Base-by-base conservation (phyloP, 441 rosid species). In the Pelargonium citronellum region DNA sequence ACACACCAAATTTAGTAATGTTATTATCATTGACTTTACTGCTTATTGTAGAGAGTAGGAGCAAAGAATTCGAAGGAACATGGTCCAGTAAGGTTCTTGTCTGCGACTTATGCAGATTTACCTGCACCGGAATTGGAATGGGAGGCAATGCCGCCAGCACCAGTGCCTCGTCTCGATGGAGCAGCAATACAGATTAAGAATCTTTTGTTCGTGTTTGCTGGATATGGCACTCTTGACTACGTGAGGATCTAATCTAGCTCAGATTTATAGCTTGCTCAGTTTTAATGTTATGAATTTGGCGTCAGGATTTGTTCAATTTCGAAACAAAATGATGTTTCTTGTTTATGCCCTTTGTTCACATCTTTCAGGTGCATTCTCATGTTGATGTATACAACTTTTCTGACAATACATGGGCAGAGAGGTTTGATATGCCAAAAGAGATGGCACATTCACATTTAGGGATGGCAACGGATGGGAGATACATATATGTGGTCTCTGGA, bases 371-470 rank as follows among this genome's bases (percentile, higher is more conserved):
- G 67, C 96, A 94, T 83, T 87, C 96, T 13, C 96, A 91, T 75
- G 91, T 94, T 72, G 96, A 94, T 76, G 79, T 94, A 43, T 94
- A 87, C 83, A 90, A 90, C 77, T 90, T 94, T 76, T 72, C 83
- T 2, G 86, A 84, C 80, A 89, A 90, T 68, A 80, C 86, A 20
- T 94, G 99, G 96, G 89, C 87, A 83, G 91, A 83, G 67, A 84
- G 92, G 79, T 88, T 91, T 76, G 90, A 87, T 79, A 94, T 91
- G 95, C 97, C 97, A 0, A 91, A 89, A 80, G 96, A 91, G 78
- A 94, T 94, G 99, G 96, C 97, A 8, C 97, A 95, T 83, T 95
- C 99, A 12, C 97, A 95, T 75, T 89, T 95, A 79, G 99, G 97
- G 75, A 91, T 95, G 97, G 97, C 82, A n/a, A 87, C 97, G 0